Evolutionary conservation across 2,329 filamentous ascomycete species (phyloP).

Genomic region (Alternaria panax): DNA sequence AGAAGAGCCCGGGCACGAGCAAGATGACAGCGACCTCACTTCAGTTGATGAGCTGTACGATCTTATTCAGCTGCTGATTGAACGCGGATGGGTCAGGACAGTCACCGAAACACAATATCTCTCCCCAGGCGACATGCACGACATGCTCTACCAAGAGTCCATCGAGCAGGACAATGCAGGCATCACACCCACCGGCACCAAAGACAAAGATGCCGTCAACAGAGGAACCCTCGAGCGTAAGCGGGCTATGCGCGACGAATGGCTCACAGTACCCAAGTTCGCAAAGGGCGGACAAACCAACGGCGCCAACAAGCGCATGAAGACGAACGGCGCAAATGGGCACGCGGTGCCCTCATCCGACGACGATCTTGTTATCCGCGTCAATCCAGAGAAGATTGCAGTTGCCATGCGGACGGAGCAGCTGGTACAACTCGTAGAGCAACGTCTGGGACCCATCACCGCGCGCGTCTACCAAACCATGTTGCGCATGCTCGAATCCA

Average conservation of each 20-base stretch:
- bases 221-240: conserved; percentile 64
- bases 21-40: conserved; percentile 43
- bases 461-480: conserved; percentile 79
- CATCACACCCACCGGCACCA: conserved; percentile 66
- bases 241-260: conserved; percentile 58
- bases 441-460: conserved; percentile 75
- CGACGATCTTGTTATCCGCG: conserved; percentile 74
- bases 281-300: conserved; percentile 26
- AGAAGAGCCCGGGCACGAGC: conserved; percentile 17
- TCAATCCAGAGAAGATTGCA: conserved; percentile 85
- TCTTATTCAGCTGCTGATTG: conserved; percentile 61
- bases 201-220: conserved; percentile 70
- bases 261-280: conserved; percentile 41
- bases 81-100: conserved; percentile 72
- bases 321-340: conserved; percentile 34
- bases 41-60: conserved; percentile 52
- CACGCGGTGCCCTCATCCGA: conserved; percentile 48
- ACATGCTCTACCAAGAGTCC: conserved; percentile 69
- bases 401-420: conserved; percentile 82
- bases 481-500: conserved; percentile 73
- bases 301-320: conserved; percentile 43
- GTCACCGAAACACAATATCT: conserved; percentile 60
- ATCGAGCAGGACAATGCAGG: conserved; percentile 61
- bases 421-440: conserved; percentile 75
- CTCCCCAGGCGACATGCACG: conserved; percentile 63